Base-by-base conservation (phyloP, 2,329 filamentous ascomycete species). In the Exophiala dermatitidis region DNA sequence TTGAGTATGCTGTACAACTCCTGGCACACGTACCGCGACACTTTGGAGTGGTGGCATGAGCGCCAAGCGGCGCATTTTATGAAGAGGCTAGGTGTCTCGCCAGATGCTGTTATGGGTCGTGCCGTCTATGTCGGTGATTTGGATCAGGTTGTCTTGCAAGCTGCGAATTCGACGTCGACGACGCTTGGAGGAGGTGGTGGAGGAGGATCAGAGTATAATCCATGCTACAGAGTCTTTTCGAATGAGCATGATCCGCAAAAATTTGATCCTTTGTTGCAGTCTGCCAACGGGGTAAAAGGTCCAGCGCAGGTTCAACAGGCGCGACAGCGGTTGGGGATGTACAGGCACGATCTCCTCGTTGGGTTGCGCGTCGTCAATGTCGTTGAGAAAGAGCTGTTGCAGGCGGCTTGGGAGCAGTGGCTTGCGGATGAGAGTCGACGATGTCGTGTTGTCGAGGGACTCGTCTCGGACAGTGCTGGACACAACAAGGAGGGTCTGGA, bases 381-480 rank as follows among this genome's bases (percentile, higher is more conserved):
- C 53, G 83, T 97, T 30, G 93, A 97, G 74, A 79, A 80, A 54
- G 90, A 96, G 68, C 84, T 95, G 68, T 71, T 97, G 50, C 80
- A 83, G 64, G 85, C 86, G 0, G 91, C 96, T 69, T 98, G 90
- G 85, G 90, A 95, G 72, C 87, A 88, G 59, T 98, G 91, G 90
- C 77, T 97, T 31, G 71, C 80, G 2, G 85, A 88, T 61, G 93
- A 98, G 72, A 84, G 83, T 59, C 70, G 76, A 33, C 80, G 87
- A 46, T 98, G 93, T 68, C 81, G 81, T 52, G 80, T 85, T 65
- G 68, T 82, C 5, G 75, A 77, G 38, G 67, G 65, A 9, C 69
- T 82, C 61, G 65, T 80, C 7, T 62, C 64, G 28, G 56, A 63
- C 12, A 63, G 63, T 60, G 62, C 26, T 43, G 63, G 33, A 57